Evolutionary conservation across 257 asterid genomes (phyloP).

Genomic region (Solanum phureja): DNA sequence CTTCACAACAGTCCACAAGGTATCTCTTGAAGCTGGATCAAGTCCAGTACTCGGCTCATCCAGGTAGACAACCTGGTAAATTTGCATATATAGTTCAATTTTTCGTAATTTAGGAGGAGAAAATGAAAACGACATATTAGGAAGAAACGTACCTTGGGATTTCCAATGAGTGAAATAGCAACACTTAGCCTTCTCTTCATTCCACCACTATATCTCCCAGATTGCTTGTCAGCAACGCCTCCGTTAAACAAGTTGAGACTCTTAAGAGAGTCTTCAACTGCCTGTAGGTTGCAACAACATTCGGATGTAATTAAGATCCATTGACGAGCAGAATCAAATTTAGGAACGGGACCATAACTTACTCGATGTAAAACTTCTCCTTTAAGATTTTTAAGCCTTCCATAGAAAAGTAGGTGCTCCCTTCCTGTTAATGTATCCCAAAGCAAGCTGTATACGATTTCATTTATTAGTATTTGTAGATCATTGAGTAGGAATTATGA

Average conservation of each 20-base stretch:
- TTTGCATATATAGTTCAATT: background rate
- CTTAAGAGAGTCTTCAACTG: constrained; percentile 89
- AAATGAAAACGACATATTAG: background rate
- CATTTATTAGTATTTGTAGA: background rate
- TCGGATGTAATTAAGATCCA: background rate
- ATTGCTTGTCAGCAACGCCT: constrained; percentile 88
- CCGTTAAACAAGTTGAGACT: constrained; percentile 84
- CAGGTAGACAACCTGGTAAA: constrained; percentile 82
- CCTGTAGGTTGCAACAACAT: constrained; percentile 26
- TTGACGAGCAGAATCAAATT: background rate
- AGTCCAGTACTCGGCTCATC: constrained; percentile 98
- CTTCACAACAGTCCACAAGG: constrained; percentile 87
- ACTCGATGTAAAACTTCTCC: constrained; percentile 63
- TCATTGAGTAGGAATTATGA: background rate
- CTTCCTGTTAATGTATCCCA: constrained; percentile 87
- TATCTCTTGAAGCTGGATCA: constrained; percentile 94
- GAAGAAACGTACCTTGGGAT: constrained; percentile 61
- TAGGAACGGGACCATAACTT: constrained; percentile 9
- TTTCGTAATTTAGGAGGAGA: background rate
- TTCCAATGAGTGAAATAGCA: constrained; percentile 94
- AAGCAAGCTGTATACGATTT: constrained; percentile 38
- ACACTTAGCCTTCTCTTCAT: constrained; percentile 99
- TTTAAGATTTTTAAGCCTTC: constrained; percentile 91
- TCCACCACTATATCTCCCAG: constrained; percentile 92
- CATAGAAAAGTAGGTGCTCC: constrained; percentile 91